phyloP scores from a whole-genome alignment of 2,329 filamentous ascomycete genomes.

The Curvularia lunata region DNA sequence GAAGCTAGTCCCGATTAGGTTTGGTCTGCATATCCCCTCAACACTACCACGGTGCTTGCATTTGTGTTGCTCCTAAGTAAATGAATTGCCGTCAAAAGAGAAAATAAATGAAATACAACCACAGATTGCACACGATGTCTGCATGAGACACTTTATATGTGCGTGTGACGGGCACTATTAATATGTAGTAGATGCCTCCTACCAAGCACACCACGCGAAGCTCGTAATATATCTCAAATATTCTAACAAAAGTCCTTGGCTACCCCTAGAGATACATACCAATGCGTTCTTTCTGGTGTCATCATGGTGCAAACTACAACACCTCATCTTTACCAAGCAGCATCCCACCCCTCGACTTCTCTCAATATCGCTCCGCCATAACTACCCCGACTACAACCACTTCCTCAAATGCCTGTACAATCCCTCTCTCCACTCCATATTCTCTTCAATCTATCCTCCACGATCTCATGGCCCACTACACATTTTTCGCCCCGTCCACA shows the following conservation, averaged over 20 bases:
- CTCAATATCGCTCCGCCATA: not conserved
- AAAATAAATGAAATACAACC: not conserved
- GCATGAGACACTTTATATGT: not conserved
- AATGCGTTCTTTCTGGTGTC: not conserved
- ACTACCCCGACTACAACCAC: not conserved
- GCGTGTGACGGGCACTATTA: not conserved
- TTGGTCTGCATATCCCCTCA: not conserved
- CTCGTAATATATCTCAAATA: not conserved
- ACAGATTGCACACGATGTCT: not conserved
- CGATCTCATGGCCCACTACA: not conserved
- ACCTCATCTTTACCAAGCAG: not conserved
- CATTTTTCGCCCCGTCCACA: not conserved
- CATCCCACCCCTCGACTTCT: not conserved
- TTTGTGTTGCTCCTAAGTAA: not conserved
- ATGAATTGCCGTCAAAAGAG: not conserved
- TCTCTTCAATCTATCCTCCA: not conserved
- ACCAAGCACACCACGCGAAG: not conserved
- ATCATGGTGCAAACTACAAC: conserved; percentile 1
- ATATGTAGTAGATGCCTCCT: not conserved
- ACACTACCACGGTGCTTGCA: not conserved
- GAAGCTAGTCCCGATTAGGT: conserved; percentile 6
- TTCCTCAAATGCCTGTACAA: no score
- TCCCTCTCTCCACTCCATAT: no score
- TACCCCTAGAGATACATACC: no score
- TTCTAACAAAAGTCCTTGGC: no score